Base-by-base conservation (phyloP, 2,329 filamentous ascomycete genomes). In the Pseudogymnoascus sp. region DNA sequence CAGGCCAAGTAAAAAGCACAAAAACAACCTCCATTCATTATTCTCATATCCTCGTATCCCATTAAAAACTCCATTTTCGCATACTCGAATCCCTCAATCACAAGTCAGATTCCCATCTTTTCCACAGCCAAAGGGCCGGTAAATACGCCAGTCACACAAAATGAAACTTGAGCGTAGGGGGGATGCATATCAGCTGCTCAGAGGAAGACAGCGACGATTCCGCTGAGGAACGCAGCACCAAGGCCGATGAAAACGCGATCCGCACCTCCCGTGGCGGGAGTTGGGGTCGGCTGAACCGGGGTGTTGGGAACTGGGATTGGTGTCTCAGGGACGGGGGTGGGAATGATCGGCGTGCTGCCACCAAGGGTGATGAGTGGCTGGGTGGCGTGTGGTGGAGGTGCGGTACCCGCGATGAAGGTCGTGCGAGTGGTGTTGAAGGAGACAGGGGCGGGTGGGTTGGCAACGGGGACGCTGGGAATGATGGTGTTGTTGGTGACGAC, bases 331-430 rank as follows among this genome's bases (percentile, higher is more conserved):
- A 28, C 22, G 22, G 43, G 43, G 3, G 43, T 50, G 25, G 43
- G 8, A 14, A 50, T 50, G 43, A 16, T 9, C n/a, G 43, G 14
- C 41, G 22, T 47, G 41, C 6, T n/a, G 22, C 41, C 25, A 16
- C 43, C 43, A 20, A 54, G n/a, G 25, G 43, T 54, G 43, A 54
- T 54, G 25, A 33, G 25, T 1, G 43, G 43, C 9, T 54, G 43
- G 43, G 43, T 54, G 25, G 43, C n/a, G 43, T 18, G 43, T 33
- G 43, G 43, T 33, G 43, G 25, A 6, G 25, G 59, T 20, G 65
- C 63, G 18, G 65, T 63, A 38, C 64, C 63, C 18, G 64, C 65
- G 43, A 61, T 62, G 64, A 65, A 64, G 50, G 64, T 65, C 8
- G 43, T 54, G 2, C 43, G 7, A 8, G 43, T 54, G 7, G 43